These are phyloP conservation scores for Trichoderma asperellum DNA, from an alignment of 2,329 filamentous ascomycete species.

Conservation along the genomic window DNA sequence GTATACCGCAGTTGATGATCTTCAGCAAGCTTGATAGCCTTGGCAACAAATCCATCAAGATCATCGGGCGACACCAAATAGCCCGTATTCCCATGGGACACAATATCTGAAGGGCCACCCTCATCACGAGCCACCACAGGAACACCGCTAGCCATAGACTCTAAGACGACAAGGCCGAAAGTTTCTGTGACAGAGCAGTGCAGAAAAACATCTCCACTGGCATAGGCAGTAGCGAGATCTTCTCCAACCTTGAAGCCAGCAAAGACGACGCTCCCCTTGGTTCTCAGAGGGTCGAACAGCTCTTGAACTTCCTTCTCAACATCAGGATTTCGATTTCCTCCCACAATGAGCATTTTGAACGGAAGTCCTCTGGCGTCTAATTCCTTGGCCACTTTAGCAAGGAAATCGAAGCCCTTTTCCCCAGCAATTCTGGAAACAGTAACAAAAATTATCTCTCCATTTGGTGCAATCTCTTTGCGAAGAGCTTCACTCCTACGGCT, in stretches of 20 bases:
- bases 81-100: conserved; percentile 62
- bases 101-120: conserved; percentile 70
- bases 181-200: conserved; percentile 75
- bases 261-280: conserved; percentile 63
- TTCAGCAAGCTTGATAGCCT: conserved; percentile 54
- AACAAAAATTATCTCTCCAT: conserved; percentile 66
- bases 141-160: conserved; percentile 72
- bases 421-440: conserved; percentile 69
- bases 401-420: conserved; percentile 72
- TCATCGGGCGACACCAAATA: conserved; percentile 65
- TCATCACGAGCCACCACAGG: conserved; percentile 71
- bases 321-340: conserved; percentile 66
- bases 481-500: conserved; percentile 54
- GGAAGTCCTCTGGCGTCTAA: conserved; percentile 59
- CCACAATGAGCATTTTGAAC: conserved; percentile 69
- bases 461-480: conserved; percentile 59
- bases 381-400: conserved; percentile 58
- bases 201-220: conserved; percentile 69
- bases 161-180: conserved; percentile 71
- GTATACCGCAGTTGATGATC: conserved; percentile 49
- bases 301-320: conserved; percentile 65
- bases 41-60: conserved; percentile 59
- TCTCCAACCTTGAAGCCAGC: conserved; percentile 66
- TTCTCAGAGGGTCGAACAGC: conserved; percentile 57
- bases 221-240: conserved; percentile 67